Percentiles rank a stretch among this genome's conserved stretches.
phyloP scores from a whole-genome alignment of 2,329 filamentous ascomycete genomes.

The Rhinocladiella mackenziei region DNA sequence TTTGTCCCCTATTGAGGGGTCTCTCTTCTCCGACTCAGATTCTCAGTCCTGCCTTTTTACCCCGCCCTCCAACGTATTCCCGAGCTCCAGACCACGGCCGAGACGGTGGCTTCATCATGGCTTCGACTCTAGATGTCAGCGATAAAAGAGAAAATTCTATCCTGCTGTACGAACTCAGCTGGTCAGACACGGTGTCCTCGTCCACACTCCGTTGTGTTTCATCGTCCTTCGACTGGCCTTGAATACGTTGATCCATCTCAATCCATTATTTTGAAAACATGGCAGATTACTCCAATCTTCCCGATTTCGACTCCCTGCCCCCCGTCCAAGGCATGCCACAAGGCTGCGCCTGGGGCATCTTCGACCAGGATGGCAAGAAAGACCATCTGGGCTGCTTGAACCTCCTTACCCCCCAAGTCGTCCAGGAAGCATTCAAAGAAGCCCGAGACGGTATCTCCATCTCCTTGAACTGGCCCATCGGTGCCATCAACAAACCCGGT shows the following conservation, averaged over 20 bases:
- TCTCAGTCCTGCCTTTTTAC: no score
- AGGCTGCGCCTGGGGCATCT: conserved; percentile 55
- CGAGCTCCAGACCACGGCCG: no score
- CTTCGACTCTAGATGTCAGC: no score
- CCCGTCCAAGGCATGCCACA: conserved; percentile 44
- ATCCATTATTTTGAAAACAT: conserved; percentile 7
- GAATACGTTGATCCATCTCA: no score
- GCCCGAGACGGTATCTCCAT: conserved; percentile 55
- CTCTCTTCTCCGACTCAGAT: no score
- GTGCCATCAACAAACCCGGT: conserved; percentile 15
- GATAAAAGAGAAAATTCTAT: no score
- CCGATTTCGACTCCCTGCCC: conserved; percentile 45
- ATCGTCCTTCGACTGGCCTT: no score
- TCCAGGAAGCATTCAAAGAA: conserved; percentile 53
- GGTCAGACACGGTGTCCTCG: no score
- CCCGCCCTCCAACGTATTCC: no score
- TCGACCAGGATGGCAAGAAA: conserved; percentile 47
- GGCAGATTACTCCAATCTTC: conserved; percentile 34
- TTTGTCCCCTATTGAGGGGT: no score
- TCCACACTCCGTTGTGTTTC: no score
- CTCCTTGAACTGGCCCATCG: conserved; percentile 50
- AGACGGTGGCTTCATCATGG: background rate
- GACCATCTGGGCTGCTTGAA: conserved; percentile 61
- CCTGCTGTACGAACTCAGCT: no score
- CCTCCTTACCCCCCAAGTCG: conserved; percentile 53